Evolutionary conservation across 1,284 basidiomycete genomes (phyloP).

Genomic region (Chiua sp.): DNA sequence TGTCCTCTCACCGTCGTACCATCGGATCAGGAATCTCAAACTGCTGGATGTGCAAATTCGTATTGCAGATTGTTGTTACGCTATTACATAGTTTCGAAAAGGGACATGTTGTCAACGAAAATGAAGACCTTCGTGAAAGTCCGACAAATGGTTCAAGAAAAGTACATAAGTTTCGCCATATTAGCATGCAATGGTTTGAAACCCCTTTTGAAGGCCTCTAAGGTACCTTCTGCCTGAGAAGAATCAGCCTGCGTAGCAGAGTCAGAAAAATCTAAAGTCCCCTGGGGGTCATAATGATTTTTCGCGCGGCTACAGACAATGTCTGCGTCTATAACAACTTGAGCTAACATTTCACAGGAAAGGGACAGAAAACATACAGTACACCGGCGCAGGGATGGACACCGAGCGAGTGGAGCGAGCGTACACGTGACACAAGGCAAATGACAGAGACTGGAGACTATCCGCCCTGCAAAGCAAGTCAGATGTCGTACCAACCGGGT

Average conservation of each 20-base stretch:
- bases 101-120: neutral
- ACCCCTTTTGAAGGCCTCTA: constrained; percentile 57
- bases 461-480: constrained; percentile 54
- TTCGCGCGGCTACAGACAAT: constrained; percentile 83
- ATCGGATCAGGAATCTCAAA: neutral
- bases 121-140: neutral
- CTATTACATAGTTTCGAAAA: neutral
- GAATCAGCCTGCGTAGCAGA: constrained; percentile 50
- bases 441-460: constrained; percentile 71
- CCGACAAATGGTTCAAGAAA: constrained; percentile 31
- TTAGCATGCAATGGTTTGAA: constrained; percentile 62
- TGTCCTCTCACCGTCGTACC: neutral
- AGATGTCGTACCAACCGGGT: neutral
- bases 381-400: constrained; percentile 84
- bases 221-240: constrained; percentile 44
- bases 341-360: neutral
- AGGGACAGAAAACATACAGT: constrained; percentile 59
- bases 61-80: neutral
- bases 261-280: constrained; percentile 58
- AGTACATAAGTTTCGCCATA: constrained; percentile 67
- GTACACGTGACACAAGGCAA: constrained; percentile 82
- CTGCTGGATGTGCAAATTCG: constrained; percentile 6
- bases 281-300: constrained; percentile 77
- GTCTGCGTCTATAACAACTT: constrained; percentile 65
- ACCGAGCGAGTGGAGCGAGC: constrained; percentile 84